Evolutionary conservation across 352 stramenopile species (phyloP), one percentile per base, ranked within the genome.

Genomic region (Pythium sp.): DNA sequence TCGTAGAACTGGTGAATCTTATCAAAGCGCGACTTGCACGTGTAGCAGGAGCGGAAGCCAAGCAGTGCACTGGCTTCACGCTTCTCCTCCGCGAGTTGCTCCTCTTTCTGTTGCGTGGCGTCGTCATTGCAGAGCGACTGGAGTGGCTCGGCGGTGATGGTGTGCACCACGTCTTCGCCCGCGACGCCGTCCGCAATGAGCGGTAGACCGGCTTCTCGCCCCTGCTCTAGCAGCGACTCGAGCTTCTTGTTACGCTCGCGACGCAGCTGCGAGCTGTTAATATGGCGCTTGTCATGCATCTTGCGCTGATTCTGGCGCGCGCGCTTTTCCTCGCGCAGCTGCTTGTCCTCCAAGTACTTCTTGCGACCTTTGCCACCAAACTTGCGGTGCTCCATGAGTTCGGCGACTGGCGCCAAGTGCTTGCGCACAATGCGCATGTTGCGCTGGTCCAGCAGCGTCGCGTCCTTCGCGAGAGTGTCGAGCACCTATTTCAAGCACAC

Each of bases 1-100:
- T 99, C 96, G 72, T 96, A 97, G 73, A 99, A 99, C 75, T 98
- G 97, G 66, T 98, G 85, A 68, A 98, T 97, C 63, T 98, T 89
- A 55, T 97, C 88, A 65, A 98, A 99, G 43, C 95, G 90, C 12
- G 82, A 78, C 74, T 99, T 99, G 79, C 97, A 99, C 49, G 91
- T 90, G 80, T 99, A 99, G 79, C 97, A 99, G 32, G 97, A 99
- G 6, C 96, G 90, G 71, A 94, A 94, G 43, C 82, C 80, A 0
- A 92, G 76, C 62, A 94, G 68, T 18, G 72, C 78, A 54, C 81
- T 91, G 2, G 81, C 82, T 56, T 92, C 79, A 32, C 81, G 78
- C 68, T 82, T 90, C 22, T 80, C 72, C 0, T 73, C 72, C 1
- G 77, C 78, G 1, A 65, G 75, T 57, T 90, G 68, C 8, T 90